phyloP scores from a whole-genome alignment of 2,329 filamentous ascomycete genomes.

The Daldinia sp. region DNA sequence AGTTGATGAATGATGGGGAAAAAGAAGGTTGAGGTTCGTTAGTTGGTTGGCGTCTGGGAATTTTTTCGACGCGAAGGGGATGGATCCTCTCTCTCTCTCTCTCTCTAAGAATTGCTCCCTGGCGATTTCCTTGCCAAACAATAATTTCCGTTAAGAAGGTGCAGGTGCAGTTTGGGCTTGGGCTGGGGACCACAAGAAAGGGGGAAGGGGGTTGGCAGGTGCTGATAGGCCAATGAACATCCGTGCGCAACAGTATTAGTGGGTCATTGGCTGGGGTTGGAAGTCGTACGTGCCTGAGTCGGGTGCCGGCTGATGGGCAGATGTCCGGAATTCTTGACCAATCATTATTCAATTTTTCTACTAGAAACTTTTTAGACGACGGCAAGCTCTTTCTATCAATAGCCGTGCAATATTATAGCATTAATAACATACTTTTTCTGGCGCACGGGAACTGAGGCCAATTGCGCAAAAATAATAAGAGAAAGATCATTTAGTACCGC shows the following conservation, averaged over 20 bases:
- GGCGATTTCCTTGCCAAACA: slow-evolving; percentile 52
- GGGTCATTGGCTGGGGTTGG: slow-evolving; percentile 27
- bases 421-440: background rate
- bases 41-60: slow-evolving; percentile 35
- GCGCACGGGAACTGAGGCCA: background rate
- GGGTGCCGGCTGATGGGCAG: slow-evolving; percentile 30
- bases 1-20: slow-evolving; percentile 32
- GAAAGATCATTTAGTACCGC: background rate
- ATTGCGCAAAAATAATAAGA: background rate
- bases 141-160: slow-evolving; percentile 57
- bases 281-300: slow-evolving; percentile 24
- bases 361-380: slow-evolving; percentile 35
- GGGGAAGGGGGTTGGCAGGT: slow-evolving; percentile 40
- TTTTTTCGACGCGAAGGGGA: slow-evolving; percentile 42
- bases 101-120: slow-evolving; percentile 41
- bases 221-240: slow-evolving; percentile 42
- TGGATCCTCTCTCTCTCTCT: too few species aligned
- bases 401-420: background rate
- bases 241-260: slow-evolving; percentile 30
- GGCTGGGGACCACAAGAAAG: slow-evolving; percentile 38
- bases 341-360: slow-evolving; percentile 20
- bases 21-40: slow-evolving; percentile 31
- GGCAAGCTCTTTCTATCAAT: slow-evolving; percentile 21
- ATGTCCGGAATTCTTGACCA: slow-evolving; percentile 14
- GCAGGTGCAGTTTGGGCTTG: slow-evolving; percentile 38